phyloP scores from a whole-genome alignment of 2,329 filamentous ascomycete species.

The Calonectria ilicicola region DNA sequence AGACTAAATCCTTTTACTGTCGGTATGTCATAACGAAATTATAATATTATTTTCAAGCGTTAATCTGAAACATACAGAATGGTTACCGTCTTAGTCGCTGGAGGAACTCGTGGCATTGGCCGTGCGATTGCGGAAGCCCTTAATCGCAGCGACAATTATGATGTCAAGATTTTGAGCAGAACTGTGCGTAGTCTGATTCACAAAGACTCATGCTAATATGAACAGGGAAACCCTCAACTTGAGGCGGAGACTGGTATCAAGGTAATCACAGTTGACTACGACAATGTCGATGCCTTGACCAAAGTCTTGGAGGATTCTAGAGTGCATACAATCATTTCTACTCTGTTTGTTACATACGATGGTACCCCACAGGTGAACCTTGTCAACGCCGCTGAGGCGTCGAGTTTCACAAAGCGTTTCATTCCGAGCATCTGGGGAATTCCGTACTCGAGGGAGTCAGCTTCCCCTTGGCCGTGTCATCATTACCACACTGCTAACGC shows the following conservation, averaged over 20 bases:
- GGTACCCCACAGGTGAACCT: not conserved
- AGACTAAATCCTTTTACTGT: too few species aligned
- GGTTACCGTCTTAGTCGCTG: not conserved
- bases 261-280: not conserved
- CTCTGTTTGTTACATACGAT: not conserved
- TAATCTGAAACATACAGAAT: not conserved
- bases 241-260: not conserved
- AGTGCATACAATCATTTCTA: not conserved
- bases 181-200: not conserved
- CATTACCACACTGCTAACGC: too few species aligned
- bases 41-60: too few species aligned
- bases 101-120: not conserved
- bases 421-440: not conserved
- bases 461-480: too few species aligned
- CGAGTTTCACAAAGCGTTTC: not conserved
- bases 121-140: not conserved
- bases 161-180: not conserved
- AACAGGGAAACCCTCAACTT: not conserved
- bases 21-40: too few species aligned
- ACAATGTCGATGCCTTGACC: not conserved
- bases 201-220: too few species aligned
- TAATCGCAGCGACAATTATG: not conserved
- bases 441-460: not conserved
- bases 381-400: not conserved
- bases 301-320: not conserved